phyloP scores from a whole-genome alignment of 1,284 basidiomycete species.

The Grifola frondosa region DNA sequence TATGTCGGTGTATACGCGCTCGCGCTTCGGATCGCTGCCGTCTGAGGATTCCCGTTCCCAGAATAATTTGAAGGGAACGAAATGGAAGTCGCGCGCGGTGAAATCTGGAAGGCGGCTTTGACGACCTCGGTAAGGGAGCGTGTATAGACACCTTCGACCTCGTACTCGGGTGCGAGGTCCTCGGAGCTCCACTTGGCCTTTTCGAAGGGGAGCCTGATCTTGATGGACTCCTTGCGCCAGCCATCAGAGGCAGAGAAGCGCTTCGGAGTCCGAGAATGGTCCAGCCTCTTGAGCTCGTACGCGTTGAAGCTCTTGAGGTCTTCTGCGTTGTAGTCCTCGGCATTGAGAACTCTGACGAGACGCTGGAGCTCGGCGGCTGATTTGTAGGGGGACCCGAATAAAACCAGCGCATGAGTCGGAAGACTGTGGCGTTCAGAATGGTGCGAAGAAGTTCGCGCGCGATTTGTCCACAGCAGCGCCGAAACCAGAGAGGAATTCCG shows the following conservation, averaged over 20 bases:
- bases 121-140: constrained; percentile 15
- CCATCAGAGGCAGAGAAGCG: constrained; percentile 7
- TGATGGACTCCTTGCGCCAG: constrained; percentile 15
- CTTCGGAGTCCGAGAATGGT: constrained; percentile 2
- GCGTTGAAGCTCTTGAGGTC: constrained; percentile 17
- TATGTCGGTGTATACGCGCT: constrained; percentile 7
- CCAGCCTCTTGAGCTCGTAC: constrained; percentile 13
- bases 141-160: constrained; percentile 11
- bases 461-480: no score
- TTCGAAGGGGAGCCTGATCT: constrained; percentile 18
- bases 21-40: no score
- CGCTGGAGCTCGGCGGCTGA: constrained; percentile 17
- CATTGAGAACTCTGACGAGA: constrained; percentile 21
- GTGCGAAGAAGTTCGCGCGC: constrained; percentile 8
- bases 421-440: constrained; percentile 8
- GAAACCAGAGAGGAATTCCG: no score
- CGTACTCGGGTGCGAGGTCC: constrained; percentile 4
- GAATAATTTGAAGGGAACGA: constrained; percentile 11
- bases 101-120: constrained; percentile 7
- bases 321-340: constrained; percentile 13
- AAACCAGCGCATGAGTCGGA: constrained; percentile 10
- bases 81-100: constrained; percentile 2
- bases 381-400: constrained; percentile 8
- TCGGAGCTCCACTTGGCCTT: neutral
- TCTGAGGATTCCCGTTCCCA: neutral